Conservation (phyloP, 2,329 filamentous ascomycete species). For the Hypoxylon sp. region DNA sequence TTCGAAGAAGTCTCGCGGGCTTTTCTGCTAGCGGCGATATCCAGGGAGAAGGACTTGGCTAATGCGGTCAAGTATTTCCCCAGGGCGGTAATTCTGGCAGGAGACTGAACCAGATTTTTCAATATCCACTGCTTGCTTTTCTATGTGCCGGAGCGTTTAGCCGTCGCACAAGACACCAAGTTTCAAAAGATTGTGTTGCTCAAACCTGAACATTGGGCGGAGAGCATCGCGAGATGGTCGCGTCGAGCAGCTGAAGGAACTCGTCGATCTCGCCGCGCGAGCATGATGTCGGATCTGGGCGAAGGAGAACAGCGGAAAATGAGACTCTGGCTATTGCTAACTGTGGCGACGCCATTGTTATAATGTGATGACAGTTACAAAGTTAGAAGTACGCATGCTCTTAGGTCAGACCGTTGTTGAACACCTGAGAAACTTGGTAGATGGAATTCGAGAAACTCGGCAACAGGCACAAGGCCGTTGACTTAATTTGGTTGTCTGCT, state of each 20-base stretch:
- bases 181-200: slow-evolving; percentile 59
- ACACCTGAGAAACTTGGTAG: neutral
- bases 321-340: slow-evolving; percentile 83
- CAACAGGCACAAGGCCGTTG: slow-evolving; percentile 20
- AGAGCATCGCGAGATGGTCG: slow-evolving; percentile 77
- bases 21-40: slow-evolving; percentile 51
- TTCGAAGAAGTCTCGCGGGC: slow-evolving; percentile 67
- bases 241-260: slow-evolving; percentile 75
- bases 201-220: slow-evolving; percentile 91
- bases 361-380: slow-evolving; percentile 2
- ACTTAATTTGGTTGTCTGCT: slow-evolving; percentile 24
- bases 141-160: slow-evolving; percentile 64
- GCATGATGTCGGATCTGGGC: slow-evolving; percentile 78
- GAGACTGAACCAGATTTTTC: slow-evolving; percentile 76
- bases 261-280: slow-evolving; percentile 76
- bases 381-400: slow-evolving; percentile 25
- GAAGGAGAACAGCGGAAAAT: slow-evolving; percentile 79
- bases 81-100: slow-evolving; percentile 73
- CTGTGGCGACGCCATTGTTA: slow-evolving; percentile 74
- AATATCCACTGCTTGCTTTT: slow-evolving; percentile 90
- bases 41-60: slow-evolving; percentile 66
- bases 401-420: slow-evolving; percentile 5
- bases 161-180: slow-evolving; percentile 52
- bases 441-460: slow-evolving; percentile 19
- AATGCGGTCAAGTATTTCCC: slow-evolving; percentile 82